A percentile compares a stretch with the other conserved stretches of the same genome.
Conservation (phyloP, 2,329 filamentous ascomycete genomes). For the Cytospora schulzeri region DNA sequence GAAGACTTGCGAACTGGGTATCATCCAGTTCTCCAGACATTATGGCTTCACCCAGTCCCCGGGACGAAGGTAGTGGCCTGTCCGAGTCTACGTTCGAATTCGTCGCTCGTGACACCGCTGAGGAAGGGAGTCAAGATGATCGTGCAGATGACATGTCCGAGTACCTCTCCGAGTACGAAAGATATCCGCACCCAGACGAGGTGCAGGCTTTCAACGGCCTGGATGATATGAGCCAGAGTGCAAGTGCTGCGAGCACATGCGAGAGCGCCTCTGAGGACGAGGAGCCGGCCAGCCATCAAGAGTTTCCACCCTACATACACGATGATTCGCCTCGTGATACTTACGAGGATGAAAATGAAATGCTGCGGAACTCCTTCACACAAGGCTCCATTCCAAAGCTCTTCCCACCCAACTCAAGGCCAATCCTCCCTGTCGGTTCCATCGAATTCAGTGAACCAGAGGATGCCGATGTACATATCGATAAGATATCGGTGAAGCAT, state of each 20-base stretch:
- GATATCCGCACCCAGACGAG: constrained; percentile 49
- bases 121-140: constrained; percentile 56
- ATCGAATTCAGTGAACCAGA: constrained; percentile 51
- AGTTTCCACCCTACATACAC: background rate
- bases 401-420: constrained; percentile 19
- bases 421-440: constrained; percentile 35
- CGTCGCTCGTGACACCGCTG: constrained; percentile 48
- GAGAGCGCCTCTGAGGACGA: constrained; percentile 37
- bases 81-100: constrained; percentile 61
- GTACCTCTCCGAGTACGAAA: constrained; percentile 24
- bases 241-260: constrained; percentile 32
- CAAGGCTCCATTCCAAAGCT: constrained; percentile 33
- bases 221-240: constrained; percentile 37
- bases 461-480: constrained; percentile 34
- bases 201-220: constrained; percentile 55
- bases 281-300: background rate
- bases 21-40: constrained; percentile 60
- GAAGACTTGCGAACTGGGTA: constrained; percentile 60
- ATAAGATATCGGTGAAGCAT: constrained; percentile 49
- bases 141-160: constrained; percentile 32
- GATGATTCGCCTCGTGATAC: background rate
- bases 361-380: constrained; percentile 46
- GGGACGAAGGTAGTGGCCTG: constrained; percentile 53
- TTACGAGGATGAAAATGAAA: constrained; percentile 47
- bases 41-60: constrained; percentile 49